phyloP scores from a whole-genome alignment of 768 basidiomycete genomes.

The Russula lepida region DNA sequence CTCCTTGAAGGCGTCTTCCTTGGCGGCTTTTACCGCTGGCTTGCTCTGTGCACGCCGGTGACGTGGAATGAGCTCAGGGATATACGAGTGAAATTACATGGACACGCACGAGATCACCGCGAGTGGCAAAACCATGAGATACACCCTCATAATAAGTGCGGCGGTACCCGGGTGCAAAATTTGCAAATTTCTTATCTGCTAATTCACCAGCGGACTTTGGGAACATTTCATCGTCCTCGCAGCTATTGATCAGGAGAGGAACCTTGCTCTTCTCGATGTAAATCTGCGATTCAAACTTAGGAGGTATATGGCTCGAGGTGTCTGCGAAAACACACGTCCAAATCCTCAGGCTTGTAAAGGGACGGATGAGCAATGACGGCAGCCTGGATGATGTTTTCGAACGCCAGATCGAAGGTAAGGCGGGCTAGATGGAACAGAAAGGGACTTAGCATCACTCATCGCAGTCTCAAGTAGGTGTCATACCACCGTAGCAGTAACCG shows the following conservation, averaged over 20 bases:
- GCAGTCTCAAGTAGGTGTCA: neutral
- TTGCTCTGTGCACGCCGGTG: constrained; percentile 21
- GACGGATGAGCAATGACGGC: constrained; percentile 42
- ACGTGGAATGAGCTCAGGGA: constrained; percentile 12
- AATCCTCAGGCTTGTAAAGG: constrained; percentile 31
- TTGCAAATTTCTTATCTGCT: constrained; percentile 34
- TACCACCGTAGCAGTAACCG: constrained; percentile 26
- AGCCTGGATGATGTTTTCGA: constrained; percentile 33
- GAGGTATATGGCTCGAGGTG: neutral
- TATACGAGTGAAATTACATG: neutral
- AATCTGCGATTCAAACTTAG: constrained; percentile 21
- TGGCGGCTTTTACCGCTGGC: constrained; percentile 29
- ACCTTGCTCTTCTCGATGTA: constrained; percentile 29
- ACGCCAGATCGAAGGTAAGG: constrained; percentile 31
- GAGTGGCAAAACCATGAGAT: constrained; percentile 37
- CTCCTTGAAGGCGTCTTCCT: constrained; percentile 35
- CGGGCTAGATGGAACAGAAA: neutral
- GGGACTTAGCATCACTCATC: neutral
- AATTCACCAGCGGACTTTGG: constrained; percentile 27
- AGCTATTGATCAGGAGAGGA: constrained; percentile 38
- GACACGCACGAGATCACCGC: constrained; percentile 29
- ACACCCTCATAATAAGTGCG: constrained; percentile 32
- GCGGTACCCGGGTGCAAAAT: constrained; percentile 32
- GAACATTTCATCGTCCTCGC: constrained; percentile 31
- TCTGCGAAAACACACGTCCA: constrained; percentile 27